These are phyloP conservation scores for Plenodomus tracheiphilus DNA, from an alignment of 2,329 filamentous ascomycete species.

Conservation along the genomic window DNA sequence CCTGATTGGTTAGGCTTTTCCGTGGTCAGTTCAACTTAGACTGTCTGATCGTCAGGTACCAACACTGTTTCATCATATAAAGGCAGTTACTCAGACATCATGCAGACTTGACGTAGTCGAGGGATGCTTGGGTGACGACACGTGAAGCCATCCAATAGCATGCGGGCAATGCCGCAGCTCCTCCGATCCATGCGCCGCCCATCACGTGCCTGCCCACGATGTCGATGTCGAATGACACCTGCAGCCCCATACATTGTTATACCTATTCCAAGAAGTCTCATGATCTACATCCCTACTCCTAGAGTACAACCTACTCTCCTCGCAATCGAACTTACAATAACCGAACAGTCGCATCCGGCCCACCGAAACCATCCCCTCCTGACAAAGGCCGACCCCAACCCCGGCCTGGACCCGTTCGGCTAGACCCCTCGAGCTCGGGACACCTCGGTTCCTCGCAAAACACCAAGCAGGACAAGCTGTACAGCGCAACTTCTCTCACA, in stretches of 20 bases:
- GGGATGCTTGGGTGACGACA: neutral
- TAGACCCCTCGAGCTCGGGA: neutral
- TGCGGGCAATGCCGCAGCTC: conserved; percentile 28
- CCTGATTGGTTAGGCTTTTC: too few species aligned
- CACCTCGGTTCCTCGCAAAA: conserved; percentile 15
- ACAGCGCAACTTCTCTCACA: conserved; percentile 23
- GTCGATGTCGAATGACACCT: too few species aligned
- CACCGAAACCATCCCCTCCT: neutral
- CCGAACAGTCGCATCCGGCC: neutral
- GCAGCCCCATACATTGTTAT: too few species aligned
- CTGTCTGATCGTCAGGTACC: too few species aligned
- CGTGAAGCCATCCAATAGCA: conserved; percentile 21
- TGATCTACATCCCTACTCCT: too few species aligned
- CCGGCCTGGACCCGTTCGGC: conserved; percentile 4
- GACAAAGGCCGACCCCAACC: conserved; percentile 2
- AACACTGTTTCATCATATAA: too few species aligned
- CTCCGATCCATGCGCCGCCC: conserved; percentile 19
- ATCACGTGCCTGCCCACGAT: neutral
- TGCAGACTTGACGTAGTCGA: too few species aligned
- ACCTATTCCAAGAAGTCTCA: too few species aligned
- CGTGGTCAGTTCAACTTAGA: too few species aligned
- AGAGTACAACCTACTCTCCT: neutral
- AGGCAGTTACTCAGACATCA: too few species aligned
- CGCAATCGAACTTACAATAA: neutral
- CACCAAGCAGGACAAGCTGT: conserved; percentile 15